Evolutionary conservation across 306 rosid species (phyloP), one percentile per base, ranked within the genome.

Genomic region (Cicer chorassanicum): DNA sequence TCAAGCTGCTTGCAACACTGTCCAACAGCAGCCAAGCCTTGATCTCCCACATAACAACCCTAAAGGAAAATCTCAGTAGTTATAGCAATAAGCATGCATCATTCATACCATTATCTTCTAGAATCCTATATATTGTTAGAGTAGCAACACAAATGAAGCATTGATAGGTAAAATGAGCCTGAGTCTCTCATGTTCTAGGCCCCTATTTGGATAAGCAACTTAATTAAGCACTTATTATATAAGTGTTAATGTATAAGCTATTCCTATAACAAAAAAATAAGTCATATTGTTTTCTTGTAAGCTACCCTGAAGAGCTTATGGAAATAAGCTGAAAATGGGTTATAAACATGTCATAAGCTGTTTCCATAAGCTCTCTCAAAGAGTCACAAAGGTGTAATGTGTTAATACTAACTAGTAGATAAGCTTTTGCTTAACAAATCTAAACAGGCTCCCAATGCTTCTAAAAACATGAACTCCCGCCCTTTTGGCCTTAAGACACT

Each of bases 1-100:
- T 90, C 96, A 68, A 94, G 96, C 45, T 78, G 85, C 84, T 90
- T 89, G 77, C 99, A 92, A 60, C 84, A 86, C 84, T 82, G 82
- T 66, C 99, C 99, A 76, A 94, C 88, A 72, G 92, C 89, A 74
- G 88, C 95, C 48, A 94, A 65, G 53, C 99, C 97, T 72, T 48
- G 87, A 87, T 94, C 96, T 81, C 97, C 99, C 74, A 90, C 96
- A 84, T 92, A 94, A 81, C 97, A 94, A 62, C 99, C 99, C 99
- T 94, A 81, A 70, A 80, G 71, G 13, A 82, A 75, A 67, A 68
- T 34, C 13, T 43, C 63, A 64, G 39, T 7, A 50, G 73, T 65
- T 51, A 81, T 68, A 72, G 54, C 44, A 13, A 59, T 2, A 72
- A 41, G 3, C 6, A 44, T 70, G 60, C 79, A 74, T 50, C 34